Percentiles rank a stretch among this genome's conserved stretches.
These are phyloP conservation scores for Eragrostis curvula DNA, from an alignment of 176 grass and related monocot genomes.

Conservation along the genomic window DNA sequence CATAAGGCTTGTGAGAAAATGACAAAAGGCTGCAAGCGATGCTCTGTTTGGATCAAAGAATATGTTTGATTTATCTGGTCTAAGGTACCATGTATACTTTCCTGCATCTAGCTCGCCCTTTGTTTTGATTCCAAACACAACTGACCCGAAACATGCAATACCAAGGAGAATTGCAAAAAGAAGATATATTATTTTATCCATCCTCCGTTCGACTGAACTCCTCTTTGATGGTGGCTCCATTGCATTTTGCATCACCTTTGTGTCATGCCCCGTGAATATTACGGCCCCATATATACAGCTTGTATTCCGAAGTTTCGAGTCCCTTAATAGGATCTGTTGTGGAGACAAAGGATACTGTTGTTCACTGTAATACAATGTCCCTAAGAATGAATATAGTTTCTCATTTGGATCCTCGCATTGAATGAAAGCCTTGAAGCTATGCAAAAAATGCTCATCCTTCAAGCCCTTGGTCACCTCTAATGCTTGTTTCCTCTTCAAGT, in stretches of 20 bases:
- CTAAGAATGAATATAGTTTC: constrained; percentile 85
- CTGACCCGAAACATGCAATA: constrained; percentile 69
- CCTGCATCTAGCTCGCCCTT: constrained; percentile 62
- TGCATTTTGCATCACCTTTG: constrained; percentile 97
- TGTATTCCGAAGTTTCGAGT: constrained; percentile 88
- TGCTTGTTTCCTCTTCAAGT: constrained; percentile 85
- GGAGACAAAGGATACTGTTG: constrained; percentile 78
- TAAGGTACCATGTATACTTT: constrained; percentile 82
- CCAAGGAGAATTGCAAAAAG: constrained; percentile 64
- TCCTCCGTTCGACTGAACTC: constrained; percentile 86
- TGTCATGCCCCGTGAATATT: constrained; percentile 92
- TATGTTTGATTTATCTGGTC: constrained; percentile 66
- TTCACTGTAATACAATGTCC: constrained; percentile 62
- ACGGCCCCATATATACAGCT: constrained; percentile 70
- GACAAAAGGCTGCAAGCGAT: constrained; percentile 68
- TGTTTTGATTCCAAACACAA: constrained; percentile 78
- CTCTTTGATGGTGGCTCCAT: constrained; percentile 91
- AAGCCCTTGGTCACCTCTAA: constrained; percentile 61
- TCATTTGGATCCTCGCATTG: constrained; percentile 92
- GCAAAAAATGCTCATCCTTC: constrained; percentile 59
- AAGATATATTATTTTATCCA: constrained; percentile 91
- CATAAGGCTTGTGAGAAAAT: constrained; percentile 93
- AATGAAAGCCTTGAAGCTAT: constrained; percentile 73
- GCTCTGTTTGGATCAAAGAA: constrained; percentile 80
- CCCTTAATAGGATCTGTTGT: constrained; percentile 83